Evolutionary conservation across 148 eudicot species (phyloP), one percentile per base, ranked within the genome.

Genomic region (Rhododendron williamsianum): DNA sequence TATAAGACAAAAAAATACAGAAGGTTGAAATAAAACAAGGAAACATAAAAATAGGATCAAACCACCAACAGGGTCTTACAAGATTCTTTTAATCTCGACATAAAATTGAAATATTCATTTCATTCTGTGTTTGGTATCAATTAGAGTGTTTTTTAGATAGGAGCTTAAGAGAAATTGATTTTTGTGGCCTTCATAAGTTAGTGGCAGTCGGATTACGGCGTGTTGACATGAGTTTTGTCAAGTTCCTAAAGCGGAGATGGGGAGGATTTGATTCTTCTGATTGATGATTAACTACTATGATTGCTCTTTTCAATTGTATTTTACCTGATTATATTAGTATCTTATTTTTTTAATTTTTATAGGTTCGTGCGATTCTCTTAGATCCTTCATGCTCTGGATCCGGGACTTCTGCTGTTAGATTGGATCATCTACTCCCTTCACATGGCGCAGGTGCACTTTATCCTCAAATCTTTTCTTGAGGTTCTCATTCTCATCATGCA

Each of bases 321-420:
- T 25, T 69, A 41, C 76, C 52, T 27, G 78, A 45, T 33, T 56
- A 12, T 48, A 48, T 6, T 48, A 15, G 36, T 30, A 27, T 69
- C 23, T 82, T 45, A 23, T 25, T 51, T 4, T 23, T 23, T 4
- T 23, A 35, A 27, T 80, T 41, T 49, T 54, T 85, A 35, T 92
- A 97, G 99, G 91, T 95, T 84, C 94, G 89, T 83, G 99, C 96
- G 41, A 93, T 97, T 88, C 96, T 97, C 78, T 90, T 97, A 83
- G 99, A 97, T 90, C 99, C 99, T 80, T 97, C 99, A 81, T 97
- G 99, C 92, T 97, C 99, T 84, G 99, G 99, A 87, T 97, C 99
- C 73, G 99, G 99, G 89, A 97, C 98, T 82, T 90, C 90, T 87
- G 91, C 93, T 81, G 92, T 94, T 15, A 94, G 99, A 93, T 83